Evolutionary conservation across 768 basidiomycete species (phyloP).

Genomic region (Psilocybe sp.): DNA sequence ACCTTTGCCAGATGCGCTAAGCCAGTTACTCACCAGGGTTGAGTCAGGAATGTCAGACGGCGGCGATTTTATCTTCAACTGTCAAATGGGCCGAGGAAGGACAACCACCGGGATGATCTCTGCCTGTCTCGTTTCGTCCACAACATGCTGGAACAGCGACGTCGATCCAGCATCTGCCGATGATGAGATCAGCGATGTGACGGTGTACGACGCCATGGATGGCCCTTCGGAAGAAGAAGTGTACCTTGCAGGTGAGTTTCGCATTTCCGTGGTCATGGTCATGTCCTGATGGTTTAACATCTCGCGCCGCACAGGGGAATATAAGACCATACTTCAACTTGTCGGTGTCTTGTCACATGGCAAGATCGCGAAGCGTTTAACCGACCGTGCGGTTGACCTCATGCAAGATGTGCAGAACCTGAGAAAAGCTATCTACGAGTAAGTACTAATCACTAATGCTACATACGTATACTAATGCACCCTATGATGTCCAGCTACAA

Average conservation of each 20-base stretch:
- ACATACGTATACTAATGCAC: background rate
- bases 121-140: constrained; percentile 81
- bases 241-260: constrained; percentile 70
- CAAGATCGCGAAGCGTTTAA: constrained; percentile 86
- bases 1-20: constrained; percentile 84
- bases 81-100: constrained; percentile 90
- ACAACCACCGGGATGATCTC: constrained; percentile 98
- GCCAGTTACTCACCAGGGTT: constrained; percentile 74
- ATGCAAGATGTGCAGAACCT: constrained; percentile 98
- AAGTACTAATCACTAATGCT: constrained; percentile 24
- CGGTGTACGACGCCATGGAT: constrained; percentile 68
- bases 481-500: constrained; percentile 63
- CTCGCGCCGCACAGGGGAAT: constrained; percentile 68
- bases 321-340: constrained; percentile 94
- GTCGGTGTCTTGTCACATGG: constrained; percentile 90
- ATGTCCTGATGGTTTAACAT: background rate
- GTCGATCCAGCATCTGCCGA: constrained; percentile 36
- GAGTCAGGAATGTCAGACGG: constrained; percentile 52
- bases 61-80: constrained; percentile 90
- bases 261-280: background rate
- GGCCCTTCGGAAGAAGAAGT: constrained; percentile 87
- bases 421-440: constrained; percentile 94
- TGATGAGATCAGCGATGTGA: constrained; percentile 26
- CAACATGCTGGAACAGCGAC: constrained; percentile 53
- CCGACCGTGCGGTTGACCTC: constrained; percentile 85